Evolutionary conservation across 495 filamentous ascomycete genomes (phyloP).

Genomic region (Penicillium verhagenii): DNA sequence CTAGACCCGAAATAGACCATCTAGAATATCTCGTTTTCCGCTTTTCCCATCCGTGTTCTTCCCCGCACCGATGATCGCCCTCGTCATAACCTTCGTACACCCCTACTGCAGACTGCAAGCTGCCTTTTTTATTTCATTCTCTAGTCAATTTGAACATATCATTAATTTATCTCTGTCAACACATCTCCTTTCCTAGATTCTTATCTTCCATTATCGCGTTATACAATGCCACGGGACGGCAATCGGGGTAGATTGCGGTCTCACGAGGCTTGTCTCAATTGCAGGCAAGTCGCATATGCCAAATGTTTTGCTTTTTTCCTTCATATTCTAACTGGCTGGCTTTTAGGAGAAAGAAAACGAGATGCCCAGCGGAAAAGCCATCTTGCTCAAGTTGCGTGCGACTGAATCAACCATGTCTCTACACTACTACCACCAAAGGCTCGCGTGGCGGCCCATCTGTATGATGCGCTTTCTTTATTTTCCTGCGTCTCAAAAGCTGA

Average conservation of each 20-base stretch:
- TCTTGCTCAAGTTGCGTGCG: constrained; percentile 46
- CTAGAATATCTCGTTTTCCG: not conserved
- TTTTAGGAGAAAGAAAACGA: constrained; percentile 45
- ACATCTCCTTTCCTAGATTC: not conserved
- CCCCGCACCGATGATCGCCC: constrained; percentile 6
- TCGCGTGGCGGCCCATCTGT: constrained; percentile 35
- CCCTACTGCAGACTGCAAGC: no score
- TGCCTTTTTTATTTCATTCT: not conserved
- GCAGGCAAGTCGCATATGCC: constrained; percentile 27
- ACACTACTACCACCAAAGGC: constrained; percentile 27
- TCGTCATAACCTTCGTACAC: constrained; percentile 1
- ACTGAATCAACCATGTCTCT: constrained; percentile 44
- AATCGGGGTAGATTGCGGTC: constrained; percentile 43
- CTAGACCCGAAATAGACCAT: not conserved
- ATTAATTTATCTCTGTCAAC: not conserved
- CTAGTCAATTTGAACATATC: no score
- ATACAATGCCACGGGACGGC: constrained; percentile 36
- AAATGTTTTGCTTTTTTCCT: not conserved
- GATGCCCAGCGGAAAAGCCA: constrained; percentile 48
- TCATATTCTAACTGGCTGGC: constrained; percentile 7
- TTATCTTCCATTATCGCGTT: not conserved
- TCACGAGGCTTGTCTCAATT: constrained; percentile 47
- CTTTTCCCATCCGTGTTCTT: not conserved
- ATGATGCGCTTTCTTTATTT: constrained; percentile 4
- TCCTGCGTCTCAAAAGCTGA: constrained; percentile 18